Evolutionary conservation across 352 stramenopile species (phyloP).

Genomic region (Phytophthora niederhauseri): DNA sequence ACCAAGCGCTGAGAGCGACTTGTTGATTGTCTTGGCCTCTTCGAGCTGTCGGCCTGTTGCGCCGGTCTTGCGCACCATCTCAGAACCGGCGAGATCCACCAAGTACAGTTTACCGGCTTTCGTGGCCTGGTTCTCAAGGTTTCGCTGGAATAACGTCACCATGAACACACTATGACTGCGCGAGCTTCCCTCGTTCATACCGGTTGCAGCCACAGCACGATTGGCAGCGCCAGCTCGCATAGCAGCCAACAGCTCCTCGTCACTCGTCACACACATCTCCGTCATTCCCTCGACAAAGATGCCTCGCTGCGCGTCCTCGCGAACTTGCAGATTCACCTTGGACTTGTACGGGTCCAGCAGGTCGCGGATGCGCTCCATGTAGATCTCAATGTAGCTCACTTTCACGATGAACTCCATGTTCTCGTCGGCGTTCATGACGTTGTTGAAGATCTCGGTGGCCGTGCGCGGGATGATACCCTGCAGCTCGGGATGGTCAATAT

Average conservation of each 20-base stretch:
- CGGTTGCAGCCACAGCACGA: slow-evolving; percentile 88
- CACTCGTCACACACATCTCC: slow-evolving; percentile 93
- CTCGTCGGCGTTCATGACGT: slow-evolving; percentile 86
- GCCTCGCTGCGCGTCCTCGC: slow-evolving; percentile 87
- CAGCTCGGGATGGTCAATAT: slow-evolving; percentile 88
- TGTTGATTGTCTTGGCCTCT: slow-evolving; percentile 98
- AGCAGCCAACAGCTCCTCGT: slow-evolving; percentile 86
- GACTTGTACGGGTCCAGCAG: slow-evolving; percentile 92
- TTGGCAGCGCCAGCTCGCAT: slow-evolving; percentile 86
- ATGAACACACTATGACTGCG: slow-evolving; percentile 94
- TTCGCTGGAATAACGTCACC: slow-evolving; percentile 88
- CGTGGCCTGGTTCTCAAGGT: slow-evolving; percentile 87
- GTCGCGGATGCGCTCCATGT: slow-evolving; percentile 96
- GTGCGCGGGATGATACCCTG: slow-evolving; percentile 90
- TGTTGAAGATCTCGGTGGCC: slow-evolving; percentile 88
- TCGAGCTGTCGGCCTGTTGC: slow-evolving; percentile 92
- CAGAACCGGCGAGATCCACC: slow-evolving; percentile 94
- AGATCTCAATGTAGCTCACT: slow-evolving; percentile 97
- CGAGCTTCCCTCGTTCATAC: slow-evolving; percentile 94
- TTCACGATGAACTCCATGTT: slow-evolving; percentile 94
- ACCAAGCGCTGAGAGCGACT: slow-evolving; percentile 92
- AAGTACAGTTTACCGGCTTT: slow-evolving; percentile 93
- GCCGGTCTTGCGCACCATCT: slow-evolving; percentile 95
- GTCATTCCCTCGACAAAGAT: slow-evolving; percentile 95
- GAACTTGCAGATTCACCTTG: slow-evolving; percentile 91